Conservation (phyloP, 23 red algal species). For the Agarophyton chilense region DNA sequence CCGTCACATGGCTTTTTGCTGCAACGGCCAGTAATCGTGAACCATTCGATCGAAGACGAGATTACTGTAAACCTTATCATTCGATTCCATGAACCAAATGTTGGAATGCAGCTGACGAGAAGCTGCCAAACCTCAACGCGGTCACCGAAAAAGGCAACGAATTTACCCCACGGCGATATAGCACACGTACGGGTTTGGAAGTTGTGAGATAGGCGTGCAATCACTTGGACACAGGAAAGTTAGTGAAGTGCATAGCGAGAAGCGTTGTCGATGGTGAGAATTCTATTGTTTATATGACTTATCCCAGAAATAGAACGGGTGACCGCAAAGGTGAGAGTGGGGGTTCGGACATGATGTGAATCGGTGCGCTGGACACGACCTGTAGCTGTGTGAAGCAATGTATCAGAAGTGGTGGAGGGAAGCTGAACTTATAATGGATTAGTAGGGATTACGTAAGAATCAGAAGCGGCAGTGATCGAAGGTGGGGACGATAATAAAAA, state of each 20-base stretch:
- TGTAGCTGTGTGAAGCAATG: constrained; percentile 24
- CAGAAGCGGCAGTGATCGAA: too few species aligned
- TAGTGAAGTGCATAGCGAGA: constrained; percentile 38
- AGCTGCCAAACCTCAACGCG: constrained; percentile 78
- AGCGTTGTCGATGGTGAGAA: constrained; percentile 40
- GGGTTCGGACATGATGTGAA: constrained; percentile 22
- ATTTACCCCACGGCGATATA: constrained; percentile 54
- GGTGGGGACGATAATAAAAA: too few species aligned
- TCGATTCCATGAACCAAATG: constrained; percentile 59
- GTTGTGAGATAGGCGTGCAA: constrained; percentile 38
- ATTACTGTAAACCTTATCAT: constrained; percentile 19
- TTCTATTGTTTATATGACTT: neutral
- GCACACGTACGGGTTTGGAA: constrained; percentile 23
- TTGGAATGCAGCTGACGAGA: constrained; percentile 32
- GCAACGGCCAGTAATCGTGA: constrained; percentile 63
- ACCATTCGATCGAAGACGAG: constrained; percentile 51
- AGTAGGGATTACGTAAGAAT: constrained; percentile 40
- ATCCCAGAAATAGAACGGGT: constrained; percentile 28
- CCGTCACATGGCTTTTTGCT: constrained; percentile 39
- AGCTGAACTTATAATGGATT: constrained; percentile 3
- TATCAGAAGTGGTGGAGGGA: neutral
- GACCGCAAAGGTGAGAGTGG: constrained; percentile 63
- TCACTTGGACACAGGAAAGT: constrained; percentile 15
- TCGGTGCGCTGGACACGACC: constrained; percentile 69
- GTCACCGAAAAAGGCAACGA: constrained; percentile 49